Conservation (phyloP, 306 rosid species). For the Vachellia pachyceras region DNA sequence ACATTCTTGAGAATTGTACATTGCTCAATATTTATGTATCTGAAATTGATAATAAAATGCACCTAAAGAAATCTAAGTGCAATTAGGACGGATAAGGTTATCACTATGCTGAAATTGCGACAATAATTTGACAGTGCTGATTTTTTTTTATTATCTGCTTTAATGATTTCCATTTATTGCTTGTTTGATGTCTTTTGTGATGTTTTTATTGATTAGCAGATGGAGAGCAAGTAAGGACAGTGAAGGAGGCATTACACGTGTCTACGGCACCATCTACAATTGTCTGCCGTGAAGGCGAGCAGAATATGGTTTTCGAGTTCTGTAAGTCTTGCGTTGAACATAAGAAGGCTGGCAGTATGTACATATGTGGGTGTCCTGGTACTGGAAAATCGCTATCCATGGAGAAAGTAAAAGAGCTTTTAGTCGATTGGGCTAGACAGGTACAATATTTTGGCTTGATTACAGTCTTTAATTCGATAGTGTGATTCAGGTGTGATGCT, state of each 20-base stretch:
- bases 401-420: constrained; percentile 65
- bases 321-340: constrained; percentile 69
- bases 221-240: constrained; percentile 60
- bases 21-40: constrained; percentile 75
- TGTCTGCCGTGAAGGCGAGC: constrained; percentile 82
- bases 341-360: constrained; percentile 77
- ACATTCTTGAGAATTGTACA: constrained; percentile 85
- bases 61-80: constrained; percentile 18
- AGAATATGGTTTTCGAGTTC: constrained; percentile 69
- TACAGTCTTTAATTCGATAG: not conserved
- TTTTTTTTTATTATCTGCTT: not conserved
- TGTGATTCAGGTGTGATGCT: not conserved
- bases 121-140: constrained; percentile 7
- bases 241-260: constrained; percentile 77
- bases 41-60: constrained; percentile 63
- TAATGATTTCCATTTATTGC: not conserved
- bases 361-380: constrained; percentile 91
- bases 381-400: constrained; percentile 84
- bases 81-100: constrained; percentile 25
- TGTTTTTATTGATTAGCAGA: constrained; percentile 49
- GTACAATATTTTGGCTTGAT: constrained; percentile 34
- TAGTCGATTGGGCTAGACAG: constrained; percentile 72
- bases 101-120: not conserved
- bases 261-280: constrained; percentile 67
- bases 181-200: not conserved